These are phyloP conservation scores for Irpex sp. DNA, from an alignment of 1,284 basidiomycete genomes.

Conservation along the genomic window DNA sequence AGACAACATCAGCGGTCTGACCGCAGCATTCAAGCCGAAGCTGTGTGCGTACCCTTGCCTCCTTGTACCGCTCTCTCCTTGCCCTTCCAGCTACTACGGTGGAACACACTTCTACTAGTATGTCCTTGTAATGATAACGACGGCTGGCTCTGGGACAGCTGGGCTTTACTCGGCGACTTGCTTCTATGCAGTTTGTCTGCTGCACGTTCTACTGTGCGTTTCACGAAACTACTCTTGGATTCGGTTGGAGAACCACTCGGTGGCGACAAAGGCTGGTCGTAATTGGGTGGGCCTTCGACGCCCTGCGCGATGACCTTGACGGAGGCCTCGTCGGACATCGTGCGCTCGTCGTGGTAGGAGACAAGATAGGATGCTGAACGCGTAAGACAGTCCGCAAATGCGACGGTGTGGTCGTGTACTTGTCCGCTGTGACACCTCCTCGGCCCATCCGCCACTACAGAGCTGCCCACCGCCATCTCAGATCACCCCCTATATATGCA, in stretches of 20 bases:
- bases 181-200: slow-evolving; percentile 57
- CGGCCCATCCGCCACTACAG: not conserved
- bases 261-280: slow-evolving; percentile 1
- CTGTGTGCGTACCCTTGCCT: slow-evolving; percentile 16
- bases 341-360: not conserved
- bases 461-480: slow-evolving; percentile 1
- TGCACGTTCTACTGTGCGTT: slow-evolving; percentile 50
- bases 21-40: not conserved
- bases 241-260: slow-evolving; percentile 4
- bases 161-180: slow-evolving; percentile 22
- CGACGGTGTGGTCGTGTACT: not conserved
- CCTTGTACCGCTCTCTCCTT: slow-evolving; percentile 33
- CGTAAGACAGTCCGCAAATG: not conserved
- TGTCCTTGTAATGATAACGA: slow-evolving; percentile 31
- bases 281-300: slow-evolving; percentile 7
- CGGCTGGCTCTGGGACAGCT: slow-evolving; percentile 27
- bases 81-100: slow-evolving; percentile 45
- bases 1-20: not conserved
- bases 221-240: slow-evolving; percentile 16
- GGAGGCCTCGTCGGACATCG: not conserved
- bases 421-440: slow-evolving; percentile 5
- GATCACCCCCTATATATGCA: not conserved
- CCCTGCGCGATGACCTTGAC: slow-evolving; percentile 5
- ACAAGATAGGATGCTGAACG: not conserved
- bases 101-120: slow-evolving; percentile 46